A percentile compares a stretch with the other conserved stretches of the same genome.
These are phyloP conservation scores for Ligustrum vulgare DNA, from an alignment of 257 asterid species.

Conservation along the genomic window DNA sequence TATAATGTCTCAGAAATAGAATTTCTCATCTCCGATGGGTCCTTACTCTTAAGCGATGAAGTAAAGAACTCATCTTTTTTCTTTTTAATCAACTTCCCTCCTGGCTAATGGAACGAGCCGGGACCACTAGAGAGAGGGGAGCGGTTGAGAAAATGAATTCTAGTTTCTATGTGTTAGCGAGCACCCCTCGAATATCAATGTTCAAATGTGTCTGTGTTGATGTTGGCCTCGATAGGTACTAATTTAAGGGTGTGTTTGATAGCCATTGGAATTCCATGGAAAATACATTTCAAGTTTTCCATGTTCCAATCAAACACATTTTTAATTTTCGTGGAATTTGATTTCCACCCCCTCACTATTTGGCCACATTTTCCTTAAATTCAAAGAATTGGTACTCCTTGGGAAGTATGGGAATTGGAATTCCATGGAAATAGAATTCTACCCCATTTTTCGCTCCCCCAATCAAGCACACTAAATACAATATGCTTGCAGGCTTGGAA, in stretches of 20 bases:
- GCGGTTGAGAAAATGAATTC: neutral
- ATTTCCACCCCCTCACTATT: no score
- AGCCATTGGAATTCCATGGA: no score
- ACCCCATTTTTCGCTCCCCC: no score
- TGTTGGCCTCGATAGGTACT: neutral
- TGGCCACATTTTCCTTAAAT: no score
- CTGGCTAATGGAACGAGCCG: neutral
- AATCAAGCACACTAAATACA: neutral
- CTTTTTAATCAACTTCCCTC: neutral
- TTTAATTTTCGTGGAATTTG: no score
- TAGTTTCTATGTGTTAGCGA: no score
- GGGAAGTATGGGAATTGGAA: no score
- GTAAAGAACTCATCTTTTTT: neutral
- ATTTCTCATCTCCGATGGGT: neutral
- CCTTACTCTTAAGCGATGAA: neutral
- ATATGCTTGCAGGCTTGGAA: conserved; percentile 44
- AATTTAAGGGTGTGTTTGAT: neutral
- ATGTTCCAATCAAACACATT: no score
- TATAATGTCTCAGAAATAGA: neutral
- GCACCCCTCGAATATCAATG: no score
- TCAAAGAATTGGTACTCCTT: no score
- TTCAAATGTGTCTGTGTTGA: neutral
- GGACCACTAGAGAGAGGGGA: neutral
- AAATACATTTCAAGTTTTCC: no score
- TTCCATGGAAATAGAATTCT: no score